phyloP scores from a whole-genome alignment of 129 eudicot species.

The Erigeron canadensis region DNA sequence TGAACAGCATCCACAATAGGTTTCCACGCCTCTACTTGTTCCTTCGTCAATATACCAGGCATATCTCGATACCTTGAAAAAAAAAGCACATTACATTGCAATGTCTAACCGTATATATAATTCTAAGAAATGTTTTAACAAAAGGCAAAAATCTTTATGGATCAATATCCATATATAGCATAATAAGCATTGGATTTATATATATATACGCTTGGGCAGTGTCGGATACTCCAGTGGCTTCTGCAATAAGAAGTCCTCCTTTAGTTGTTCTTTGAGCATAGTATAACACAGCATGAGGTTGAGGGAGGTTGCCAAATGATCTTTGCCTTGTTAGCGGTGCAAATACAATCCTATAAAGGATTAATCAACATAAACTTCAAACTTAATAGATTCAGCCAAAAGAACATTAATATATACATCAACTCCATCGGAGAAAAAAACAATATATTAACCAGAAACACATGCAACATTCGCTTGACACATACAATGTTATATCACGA shows the following conservation, averaged over 20 bases:
- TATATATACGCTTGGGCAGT: slow-evolving; percentile 41
- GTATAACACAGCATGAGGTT: slow-evolving; percentile 39
- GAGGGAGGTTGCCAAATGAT: slow-evolving; percentile 35
- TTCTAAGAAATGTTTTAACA: no score
- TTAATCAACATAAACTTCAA: neutral
- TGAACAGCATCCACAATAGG: slow-evolving; percentile 55
- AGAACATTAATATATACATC: neutral
- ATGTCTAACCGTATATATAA: no score
- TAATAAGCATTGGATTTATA: neutral
- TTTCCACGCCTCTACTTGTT: slow-evolving; percentile 61
- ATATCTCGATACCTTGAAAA: slow-evolving; percentile 40
- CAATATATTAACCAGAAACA: no score
- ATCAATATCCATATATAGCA: neutral
- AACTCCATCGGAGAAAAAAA: neutral
- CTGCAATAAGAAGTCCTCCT: slow-evolving; percentile 18
- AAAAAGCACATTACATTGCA: no score
- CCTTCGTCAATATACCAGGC: slow-evolving; percentile 52
- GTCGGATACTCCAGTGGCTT: slow-evolving; percentile 43
- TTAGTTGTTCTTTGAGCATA: slow-evolving; percentile 42
- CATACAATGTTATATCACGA: no score
- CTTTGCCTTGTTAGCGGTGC: slow-evolving; percentile 45
- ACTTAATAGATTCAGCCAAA: neutral
- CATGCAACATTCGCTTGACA: no score
- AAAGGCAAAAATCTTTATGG: neutral
- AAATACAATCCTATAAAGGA: slow-evolving; percentile 34